Base-by-base conservation (phyloP, 148 eudicot species). In the Beta vulgaris region DNA sequence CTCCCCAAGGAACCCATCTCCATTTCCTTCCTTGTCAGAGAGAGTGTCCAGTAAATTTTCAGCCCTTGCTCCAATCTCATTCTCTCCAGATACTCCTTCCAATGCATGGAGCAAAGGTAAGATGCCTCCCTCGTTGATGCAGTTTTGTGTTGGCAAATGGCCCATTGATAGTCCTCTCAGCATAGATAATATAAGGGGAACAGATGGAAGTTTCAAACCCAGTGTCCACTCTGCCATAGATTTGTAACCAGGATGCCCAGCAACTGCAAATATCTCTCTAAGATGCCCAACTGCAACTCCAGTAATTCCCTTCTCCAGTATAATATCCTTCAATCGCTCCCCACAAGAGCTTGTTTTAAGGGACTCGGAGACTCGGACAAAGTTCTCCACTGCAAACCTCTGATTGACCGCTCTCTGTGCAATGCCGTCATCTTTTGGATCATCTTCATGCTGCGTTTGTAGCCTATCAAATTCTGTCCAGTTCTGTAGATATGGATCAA, bases 131-230 rank as follows among this genome's bases (percentile, higher is more conserved):
- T 80, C 90, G 76, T 92, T 91, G 31, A 96, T 84, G 68, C 93
- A 86, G 61, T 58, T 86, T 75, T 96, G 99, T 28, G 99, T 96
- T 63, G 90, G 81, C 87, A 91, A 77, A 83, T 96, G 99, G 28
- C 97, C 99, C 90, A 88, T 89, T n/a, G 98, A 92, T 79, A 96
- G 82, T 57, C 99, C 99, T 84, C 94, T 89, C 48, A 96, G 85
- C 99, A 96, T 96, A n/a, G 99, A 96, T 43, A 96, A 80, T 72
- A 96, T 90, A 42, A 96, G 91, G 26, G 99, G 99, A 69, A 96
- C 85, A 21, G 99, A 96, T 35, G 97, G 87, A 70, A 92, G 84
- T 84, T 91, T 89, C 74, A 95, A 80, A 21, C 91, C 91, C 74
- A 73, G 72, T 73, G 84, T 74, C 94, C 99, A 95, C 66, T 88